Base-by-base conservation (phyloP, 106 monocot species). In the Acorus gramineus region DNA sequence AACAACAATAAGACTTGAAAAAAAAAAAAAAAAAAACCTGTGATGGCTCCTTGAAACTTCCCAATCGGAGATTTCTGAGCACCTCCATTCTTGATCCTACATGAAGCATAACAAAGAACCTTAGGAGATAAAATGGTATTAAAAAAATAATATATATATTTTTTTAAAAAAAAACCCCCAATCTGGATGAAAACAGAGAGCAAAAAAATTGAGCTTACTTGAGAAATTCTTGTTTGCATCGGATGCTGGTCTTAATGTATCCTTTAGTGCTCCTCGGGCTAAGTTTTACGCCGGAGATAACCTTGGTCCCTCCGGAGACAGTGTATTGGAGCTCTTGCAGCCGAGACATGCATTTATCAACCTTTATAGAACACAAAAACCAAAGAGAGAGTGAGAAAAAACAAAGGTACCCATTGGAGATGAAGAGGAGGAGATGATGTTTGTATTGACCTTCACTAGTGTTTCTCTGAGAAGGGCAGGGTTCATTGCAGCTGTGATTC, bases 311-410 rank as follows among this genome's bases (percentile, higher is more conserved):
- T 2, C 87, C 87, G 48, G 78, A 51, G 14, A 91, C 87, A 2
- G 85, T 90, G 84, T 72, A 85, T 74, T 96, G 90, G 57, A 96
- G 82, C 65, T 96, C 90, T 62, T 87, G 85, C 61, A 96, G 70
- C 4, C 96, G 86, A 55, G 86, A 79, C 76, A 95, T 76, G 76
- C 95, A 95, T 53, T 68, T 75, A 28, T 96, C 96, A 52, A 96
- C 83, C 87, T 93, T 70, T 28, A 9, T 9, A 53, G 28, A 52
- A 2, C 13, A 7, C 2, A 8, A 60, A 8, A 8, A 7, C 28
- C 58, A 65, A 43, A 44, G 11, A 9, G 42, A 10, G 4, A 11
- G 3, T 11, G 14, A 44, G 8, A 47, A 43, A 12, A 42, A 50
- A 11, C 5, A 59, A 3, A 1, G 67, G 6, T 14, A 44, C 47